Evolutionary conservation across 2,329 filamentous ascomycete species (phyloP).

Genomic region (Colletotrichum sp.): DNA sequence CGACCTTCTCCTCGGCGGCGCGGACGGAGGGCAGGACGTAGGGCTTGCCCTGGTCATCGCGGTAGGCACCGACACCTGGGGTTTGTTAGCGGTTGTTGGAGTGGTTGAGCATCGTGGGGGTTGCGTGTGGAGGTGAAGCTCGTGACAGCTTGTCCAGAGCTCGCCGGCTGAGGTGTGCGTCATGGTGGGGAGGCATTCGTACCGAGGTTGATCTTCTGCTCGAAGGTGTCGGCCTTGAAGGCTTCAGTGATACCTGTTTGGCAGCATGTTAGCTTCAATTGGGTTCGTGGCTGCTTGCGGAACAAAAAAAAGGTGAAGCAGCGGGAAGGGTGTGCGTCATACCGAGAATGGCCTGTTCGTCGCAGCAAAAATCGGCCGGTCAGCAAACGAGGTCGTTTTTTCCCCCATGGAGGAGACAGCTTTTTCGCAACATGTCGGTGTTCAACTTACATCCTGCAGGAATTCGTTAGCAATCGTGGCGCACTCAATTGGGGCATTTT

Average conservation of each 20-base stretch:
- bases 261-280: constrained; percentile 25
- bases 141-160: neutral
- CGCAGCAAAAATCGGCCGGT: constrained; percentile 22
- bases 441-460: constrained; percentile 41
- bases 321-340: constrained; percentile 37
- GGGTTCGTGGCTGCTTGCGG: neutral
- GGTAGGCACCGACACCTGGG: constrained; percentile 92
- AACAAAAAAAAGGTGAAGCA: neutral
- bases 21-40: constrained; percentile 95
- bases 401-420: too few species aligned
- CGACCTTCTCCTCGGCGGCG: constrained; percentile 85
- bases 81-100: neutral
- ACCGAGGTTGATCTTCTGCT: constrained; percentile 98
- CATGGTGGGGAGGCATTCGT: constrained; percentile 33
- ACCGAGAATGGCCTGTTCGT: constrained; percentile 76
- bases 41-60: constrained; percentile 96
- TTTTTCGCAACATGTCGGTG: neutral
- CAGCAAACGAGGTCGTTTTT: constrained; percentile 12
- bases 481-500: constrained; percentile 23
- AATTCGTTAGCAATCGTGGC: constrained; percentile 34
- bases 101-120: neutral
- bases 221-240: constrained; percentile 94
- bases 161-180: neutral
- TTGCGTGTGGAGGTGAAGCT: neutral
- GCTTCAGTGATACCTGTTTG: constrained; percentile 87